Conservation (phyloP, 1,139 yeast species). For the Hyphopichia buzzinii region DNA sequence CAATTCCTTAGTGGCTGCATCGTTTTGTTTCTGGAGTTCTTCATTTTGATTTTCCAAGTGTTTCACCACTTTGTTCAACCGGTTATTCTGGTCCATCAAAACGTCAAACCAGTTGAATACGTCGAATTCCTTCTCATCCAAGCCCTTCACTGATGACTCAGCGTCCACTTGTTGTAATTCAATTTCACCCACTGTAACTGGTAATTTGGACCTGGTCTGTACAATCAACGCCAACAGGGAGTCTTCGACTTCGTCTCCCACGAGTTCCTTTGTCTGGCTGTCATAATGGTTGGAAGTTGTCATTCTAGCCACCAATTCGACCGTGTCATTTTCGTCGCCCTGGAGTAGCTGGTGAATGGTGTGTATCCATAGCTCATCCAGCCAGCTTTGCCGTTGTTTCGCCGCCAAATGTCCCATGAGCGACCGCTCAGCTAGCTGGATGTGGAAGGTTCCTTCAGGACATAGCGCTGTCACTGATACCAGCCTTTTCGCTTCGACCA, state of each 20-base stretch:
- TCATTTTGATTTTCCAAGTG: slow-evolving; percentile 7
- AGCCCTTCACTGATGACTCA: slow-evolving; percentile 8
- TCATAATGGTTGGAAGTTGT: slow-evolving; percentile 14
- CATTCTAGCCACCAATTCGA: slow-evolving; percentile 13
- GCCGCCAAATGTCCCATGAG: background rate
- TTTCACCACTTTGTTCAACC: slow-evolving; percentile 7
- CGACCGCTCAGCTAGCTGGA: background rate
- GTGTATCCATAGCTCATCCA: background rate
- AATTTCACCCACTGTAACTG: slow-evolving; percentile 25
- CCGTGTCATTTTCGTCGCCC: slow-evolving; percentile 7
- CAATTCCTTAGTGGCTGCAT: slow-evolving; percentile 11
- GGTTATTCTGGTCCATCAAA: slow-evolving; percentile 15
- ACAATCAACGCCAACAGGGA: slow-evolving; percentile 16
- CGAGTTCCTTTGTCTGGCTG: slow-evolving; percentile 13
- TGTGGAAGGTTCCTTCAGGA: slow-evolving; percentile 1
- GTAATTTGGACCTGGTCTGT: slow-evolving; percentile 21
- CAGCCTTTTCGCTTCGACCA: background rate
- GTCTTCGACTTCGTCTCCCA: slow-evolving; percentile 16
- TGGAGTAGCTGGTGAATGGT: background rate
- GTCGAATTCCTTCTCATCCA: slow-evolving; percentile 11
- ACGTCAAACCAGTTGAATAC: slow-evolving; percentile 30
- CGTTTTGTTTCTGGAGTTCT: slow-evolving; percentile 11
- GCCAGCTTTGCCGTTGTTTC: background rate
- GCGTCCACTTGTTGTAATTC: slow-evolving; percentile 15
- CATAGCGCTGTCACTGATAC: background rate